phyloP scores from a whole-genome alignment of 208 protist species.

The Leishmania tarentolae region DNA sequence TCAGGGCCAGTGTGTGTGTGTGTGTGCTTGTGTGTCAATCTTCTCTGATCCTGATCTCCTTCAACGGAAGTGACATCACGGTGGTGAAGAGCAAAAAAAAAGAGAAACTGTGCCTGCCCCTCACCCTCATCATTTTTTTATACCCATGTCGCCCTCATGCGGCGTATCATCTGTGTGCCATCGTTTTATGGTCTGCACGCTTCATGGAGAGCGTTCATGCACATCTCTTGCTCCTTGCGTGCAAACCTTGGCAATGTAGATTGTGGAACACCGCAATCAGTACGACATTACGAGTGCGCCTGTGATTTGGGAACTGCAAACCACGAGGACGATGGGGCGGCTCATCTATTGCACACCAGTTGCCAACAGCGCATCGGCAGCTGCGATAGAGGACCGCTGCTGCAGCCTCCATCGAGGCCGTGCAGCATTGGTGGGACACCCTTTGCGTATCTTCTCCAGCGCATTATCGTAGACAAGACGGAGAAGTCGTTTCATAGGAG shows the following conservation, averaged over 20 bases:
- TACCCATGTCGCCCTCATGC: not conserved
- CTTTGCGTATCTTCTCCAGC: conserved; percentile 12
- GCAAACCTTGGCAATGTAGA: not conserved
- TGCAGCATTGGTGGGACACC: conserved; percentile 13
- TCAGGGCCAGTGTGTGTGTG: not conserved
- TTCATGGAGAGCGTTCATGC: not conserved
- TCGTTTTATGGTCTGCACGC: not conserved
- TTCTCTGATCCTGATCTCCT: not conserved
- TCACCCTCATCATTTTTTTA: not conserved
- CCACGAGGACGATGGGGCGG: not conserved
- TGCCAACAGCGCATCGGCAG: not conserved
- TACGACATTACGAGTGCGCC: not conserved
- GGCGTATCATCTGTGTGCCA: not conserved
- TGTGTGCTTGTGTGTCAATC: not conserved
- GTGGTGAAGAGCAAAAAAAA: accelerated
- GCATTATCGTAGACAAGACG: conserved; percentile 9
- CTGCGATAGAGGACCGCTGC: not conserved
- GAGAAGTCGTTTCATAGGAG: not conserved
- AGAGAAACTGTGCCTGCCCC: not conserved
- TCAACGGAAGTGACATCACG: not conserved
- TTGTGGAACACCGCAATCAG: not conserved
- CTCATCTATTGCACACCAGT: not conserved
- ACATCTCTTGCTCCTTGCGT: not conserved
- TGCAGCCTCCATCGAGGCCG: not conserved
- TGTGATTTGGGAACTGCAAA: not conserved